Base-by-base conservation (phyloP, 495 filamentous ascomycete genomes). In the Terfezia claveryi region DNA sequence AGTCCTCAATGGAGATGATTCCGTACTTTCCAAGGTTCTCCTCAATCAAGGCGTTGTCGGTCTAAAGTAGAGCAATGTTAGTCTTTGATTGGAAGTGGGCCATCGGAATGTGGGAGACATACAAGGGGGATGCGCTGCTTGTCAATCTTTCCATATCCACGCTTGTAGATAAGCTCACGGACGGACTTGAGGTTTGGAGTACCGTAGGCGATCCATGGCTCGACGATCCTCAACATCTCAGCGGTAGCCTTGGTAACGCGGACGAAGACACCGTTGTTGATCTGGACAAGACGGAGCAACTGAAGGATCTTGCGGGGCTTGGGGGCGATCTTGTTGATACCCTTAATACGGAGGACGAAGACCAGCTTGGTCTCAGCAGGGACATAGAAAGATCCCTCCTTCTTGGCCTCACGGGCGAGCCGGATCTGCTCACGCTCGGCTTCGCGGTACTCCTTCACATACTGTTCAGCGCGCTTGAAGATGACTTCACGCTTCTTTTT, bases 241-340 rank as follows among this genome's bases (percentile, higher is more conserved):
- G 80, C 70, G 66, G 92, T 98, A 56, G 91, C 91, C 83, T 98
- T 96, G 74, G 87, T 96, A 64, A 95, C 75, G 66, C 82, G 83
- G 70, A 98, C 74, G 74, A 98, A 98, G 73, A 94, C 84, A 73
- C 89, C 92, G 73, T 91, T 95, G 87, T 98, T 98, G 83, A 98
- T 96, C 77, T 98, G 91, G 68, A 96, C 81, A 61, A 98, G 84
- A 75, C 91, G 89, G 69, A 98, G 87, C 49, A 98, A 84, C 74
- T 96, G 91, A 60, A 98, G 80, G 68, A 94, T 96, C 82, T 98
- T 96, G 76, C 92, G 87, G 72, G 92, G 92, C 82, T 98, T 96
- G 67, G 91, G 91, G 69, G 91, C 79, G 64, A 98, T 96, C 82
- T 98, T 96, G 83, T 96, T 96, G 87, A 98, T 98, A 93, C 91